Conservation (phyloP, 2,329 filamentous ascomycete genomes). For the Aspergillus viridinutans region DNA sequence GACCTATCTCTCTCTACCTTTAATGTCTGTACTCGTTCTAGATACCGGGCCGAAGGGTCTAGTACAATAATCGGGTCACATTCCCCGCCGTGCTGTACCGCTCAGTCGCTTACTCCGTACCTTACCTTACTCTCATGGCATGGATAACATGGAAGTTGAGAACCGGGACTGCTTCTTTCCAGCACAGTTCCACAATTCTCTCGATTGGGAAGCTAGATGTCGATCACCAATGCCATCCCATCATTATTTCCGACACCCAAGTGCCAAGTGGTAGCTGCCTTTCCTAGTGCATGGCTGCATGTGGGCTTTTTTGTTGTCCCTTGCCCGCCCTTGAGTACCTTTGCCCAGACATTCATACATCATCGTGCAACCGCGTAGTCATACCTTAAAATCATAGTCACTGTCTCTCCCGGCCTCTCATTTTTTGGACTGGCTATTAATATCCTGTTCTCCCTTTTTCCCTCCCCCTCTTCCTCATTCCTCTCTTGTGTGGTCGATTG, state of each 20-base stretch:
- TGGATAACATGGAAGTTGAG: neutral
- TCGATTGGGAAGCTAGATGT: neutral
- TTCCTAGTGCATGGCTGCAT: neutral
- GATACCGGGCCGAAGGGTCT: neutral
- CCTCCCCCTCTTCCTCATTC: neutral
- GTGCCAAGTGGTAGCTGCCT: neutral
- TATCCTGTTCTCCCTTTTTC: neutral
- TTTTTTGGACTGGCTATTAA: neutral
- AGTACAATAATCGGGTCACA: neutral
- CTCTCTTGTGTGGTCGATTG: neutral
- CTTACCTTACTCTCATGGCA: neutral
- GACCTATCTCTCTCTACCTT: neutral
- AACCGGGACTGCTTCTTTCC: neutral
- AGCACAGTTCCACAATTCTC: neutral
- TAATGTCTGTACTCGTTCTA: neutral
- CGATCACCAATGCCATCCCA: neutral
- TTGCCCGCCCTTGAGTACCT: constrained; percentile 1
- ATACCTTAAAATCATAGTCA: neutral
- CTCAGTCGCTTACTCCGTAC: neutral
- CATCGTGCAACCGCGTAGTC: neutral
- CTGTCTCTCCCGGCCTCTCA: neutral
- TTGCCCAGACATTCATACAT: constrained; percentile 3
- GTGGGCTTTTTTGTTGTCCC: too few relatives aligned
- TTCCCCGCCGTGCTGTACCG: neutral
- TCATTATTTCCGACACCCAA: neutral